Evolutionary conservation across 306 rosid genomes (phyloP).

Genomic region (Senna siamea): DNA sequence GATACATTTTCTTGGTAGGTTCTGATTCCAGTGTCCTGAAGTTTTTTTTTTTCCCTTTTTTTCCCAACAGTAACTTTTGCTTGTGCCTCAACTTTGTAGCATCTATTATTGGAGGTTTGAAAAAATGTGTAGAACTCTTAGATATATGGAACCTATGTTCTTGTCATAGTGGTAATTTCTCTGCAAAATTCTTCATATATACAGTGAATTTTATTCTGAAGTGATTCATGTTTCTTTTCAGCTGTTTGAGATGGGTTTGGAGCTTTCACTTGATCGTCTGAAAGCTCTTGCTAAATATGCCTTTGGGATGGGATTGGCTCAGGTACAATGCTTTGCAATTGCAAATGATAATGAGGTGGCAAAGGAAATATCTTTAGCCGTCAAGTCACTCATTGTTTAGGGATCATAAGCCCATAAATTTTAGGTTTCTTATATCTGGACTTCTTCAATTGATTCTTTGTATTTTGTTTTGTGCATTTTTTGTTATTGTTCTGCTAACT

Average conservation of each 20-base stretch:
- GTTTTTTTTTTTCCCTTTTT: not conserved
- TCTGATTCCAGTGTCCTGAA: constrained; percentile 1
- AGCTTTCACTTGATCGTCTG: constrained; percentile 72
- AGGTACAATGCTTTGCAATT: constrained; percentile 60
- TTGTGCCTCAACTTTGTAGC: constrained; percentile 14
- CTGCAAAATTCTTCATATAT: constrained; percentile 1
- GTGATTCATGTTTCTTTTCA: constrained; percentile 49
- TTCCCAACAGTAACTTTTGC: constrained; percentile 19
- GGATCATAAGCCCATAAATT: not conserved
- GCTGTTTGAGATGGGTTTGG: constrained; percentile 84
- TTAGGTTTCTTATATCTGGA: not conserved
- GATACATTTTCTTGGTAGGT: constrained; percentile 7
- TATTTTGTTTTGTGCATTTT: constrained; percentile 26
- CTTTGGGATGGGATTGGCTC: constrained; percentile 74
- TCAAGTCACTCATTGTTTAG: constrained; percentile 23
- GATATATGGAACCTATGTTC: constrained; percentile 20
- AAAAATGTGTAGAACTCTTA: constrained; percentile 13
- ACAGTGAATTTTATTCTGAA: constrained; percentile 21
- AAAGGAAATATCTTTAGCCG: constrained; percentile 12
- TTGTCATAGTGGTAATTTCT: constrained; percentile 23
- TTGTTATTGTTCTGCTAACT: constrained; percentile 18
- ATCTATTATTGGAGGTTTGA: constrained; percentile 24
- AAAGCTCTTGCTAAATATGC: constrained; percentile 79
- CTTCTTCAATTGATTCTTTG: constrained; percentile 23
- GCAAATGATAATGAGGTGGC: not conserved